Evolutionary conservation across 2,329 filamentous ascomycete species (phyloP), one percentile per base, ranked within the genome.

Genomic region (Chaetothyriales sp.): DNA sequence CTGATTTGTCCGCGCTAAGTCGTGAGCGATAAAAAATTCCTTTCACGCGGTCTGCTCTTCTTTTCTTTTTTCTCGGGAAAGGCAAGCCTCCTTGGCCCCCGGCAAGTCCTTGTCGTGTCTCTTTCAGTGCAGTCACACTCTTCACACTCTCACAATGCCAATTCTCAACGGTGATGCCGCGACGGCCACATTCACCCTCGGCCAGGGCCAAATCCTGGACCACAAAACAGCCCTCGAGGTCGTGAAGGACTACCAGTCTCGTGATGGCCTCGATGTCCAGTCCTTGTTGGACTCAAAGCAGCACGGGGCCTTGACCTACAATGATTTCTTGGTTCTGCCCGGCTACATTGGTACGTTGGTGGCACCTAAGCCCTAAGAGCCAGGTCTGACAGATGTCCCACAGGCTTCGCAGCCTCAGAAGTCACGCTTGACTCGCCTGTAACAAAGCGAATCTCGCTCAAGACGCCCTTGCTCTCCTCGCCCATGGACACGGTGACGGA

Each of bases 401-500:
- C 57, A 80, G 77, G 90, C 70, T 98, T 98, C 72, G 81, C 92
- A 57, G 92, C 93, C 63, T 87, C 86, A 48, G 84, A 86, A 57
- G 92, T 96, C 59, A 73, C 73, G 47, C 82, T 98, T 55, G 92
- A 96, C 62, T 87, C 90, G 36, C 87, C 87, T 53, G 78, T 98
- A 63, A 98, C 92, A 61, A 95, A 93, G 79, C 82, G 87, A 64
- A 94, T 98, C 70, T 81, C 86, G 36, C 77, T 98, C 67, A 98
- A 95, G 79, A 93, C 89, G 5, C 92, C 92, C 54, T 89, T 98
- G 64, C 80, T 96, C 59, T 98, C 92, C 46, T 96, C 92, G 42
- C 92, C 93, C 63, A 98, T 98, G 92, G 92, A 98, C 74, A 98
- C 92, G 8, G 92, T 98, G 67, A 98, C 93, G 44, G 92, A 98